Base-by-base conservation (phyloP, 106 monocot genomes). In the Apostasia shenzhenica region DNA sequence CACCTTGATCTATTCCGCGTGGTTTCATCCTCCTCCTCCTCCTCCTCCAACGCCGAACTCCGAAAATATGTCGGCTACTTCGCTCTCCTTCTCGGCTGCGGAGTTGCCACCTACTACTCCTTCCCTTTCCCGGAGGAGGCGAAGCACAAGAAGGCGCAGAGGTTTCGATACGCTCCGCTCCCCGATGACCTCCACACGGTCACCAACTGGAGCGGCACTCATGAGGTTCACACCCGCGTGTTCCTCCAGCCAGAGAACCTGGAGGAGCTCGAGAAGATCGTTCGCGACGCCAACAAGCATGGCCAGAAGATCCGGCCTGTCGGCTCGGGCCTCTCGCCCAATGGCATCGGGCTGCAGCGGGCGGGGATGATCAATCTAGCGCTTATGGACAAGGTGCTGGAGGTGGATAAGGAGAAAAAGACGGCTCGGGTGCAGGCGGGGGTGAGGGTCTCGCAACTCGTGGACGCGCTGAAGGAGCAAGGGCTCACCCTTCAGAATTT, bases 121-220 rank as follows among this genome's bases (percentile, higher is more conserved):
- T 92, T 89, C 71, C 92, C 92, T 42, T 65, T 92, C 72, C 75
- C 89, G 3, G 75, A 61, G 45, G 66, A 85, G 72, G 91, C 91
- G 41, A 81, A 75, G 65, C 92, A 97, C 80, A 97, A 92, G 89
- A 89, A 92, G 65, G 92, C 95, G n/a, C 74, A 82, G 73, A 57
- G 79, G 72, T 97, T 97, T 70, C 83, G 82, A 65, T 97, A 97
- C 80, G 89, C 92, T 2, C 89, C 92, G 1, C 89, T 97, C 46
- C 89, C 95, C 11, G 95, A 97, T 3, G 95, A 97, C 78, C 92
- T 97, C 59, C 95, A 97, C 74, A 74, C 84, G 14, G 84, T 97
- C 56, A 77, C 89, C 79, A 97, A 97, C 75, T 97, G 95, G 95
- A 89, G 89, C 67, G 95, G 89, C 48, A 97, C 95, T 37, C 92